phyloP scores from a whole-genome alignment of 1,284 basidiomycete genomes.

The Ganoderma multipileum region DNA sequence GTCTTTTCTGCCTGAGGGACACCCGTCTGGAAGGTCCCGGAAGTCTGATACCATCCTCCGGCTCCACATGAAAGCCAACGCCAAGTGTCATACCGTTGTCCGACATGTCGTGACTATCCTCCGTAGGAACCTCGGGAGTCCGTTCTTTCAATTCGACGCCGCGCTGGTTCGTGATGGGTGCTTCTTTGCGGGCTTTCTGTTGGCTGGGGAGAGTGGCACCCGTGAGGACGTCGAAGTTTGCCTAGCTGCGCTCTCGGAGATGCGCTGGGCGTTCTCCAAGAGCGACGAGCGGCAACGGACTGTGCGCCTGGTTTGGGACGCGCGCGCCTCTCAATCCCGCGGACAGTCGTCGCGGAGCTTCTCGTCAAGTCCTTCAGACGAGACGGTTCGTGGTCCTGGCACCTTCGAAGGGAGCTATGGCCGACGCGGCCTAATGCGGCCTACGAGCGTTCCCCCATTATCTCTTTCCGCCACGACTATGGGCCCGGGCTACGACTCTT shows the following conservation, averaged over 20 bases:
- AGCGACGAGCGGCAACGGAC: conserved; percentile 73
- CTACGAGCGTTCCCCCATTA: conserved; percentile 41
- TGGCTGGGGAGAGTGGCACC: conserved; percentile 61
- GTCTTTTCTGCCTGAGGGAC: conserved; percentile 32
- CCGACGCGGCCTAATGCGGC: conserved; percentile 37
- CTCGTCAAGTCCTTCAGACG: conserved; percentile 34
- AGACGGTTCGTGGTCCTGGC: conserved; percentile 28
- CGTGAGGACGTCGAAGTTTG: conserved; percentile 78
- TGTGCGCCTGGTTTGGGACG: conserved; percentile 64
- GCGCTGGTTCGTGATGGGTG: conserved; percentile 81
- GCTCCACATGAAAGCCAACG: conserved; percentile 61
- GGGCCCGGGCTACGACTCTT: conserved; percentile 30
- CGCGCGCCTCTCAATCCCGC: conserved; percentile 32
- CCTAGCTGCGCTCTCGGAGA: conserved; percentile 74
- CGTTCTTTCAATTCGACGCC: conserved; percentile 84
- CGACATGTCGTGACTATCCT: conserved; percentile 66
- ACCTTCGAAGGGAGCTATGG: conserved; percentile 33
- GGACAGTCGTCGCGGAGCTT: conserved; percentile 29
- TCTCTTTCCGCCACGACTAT: conserved; percentile 34
- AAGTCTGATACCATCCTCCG: conserved; percentile 45
- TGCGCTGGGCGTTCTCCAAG: conserved; percentile 83
- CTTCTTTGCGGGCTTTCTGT: conserved; percentile 79
- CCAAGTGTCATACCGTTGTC: conserved; percentile 58
- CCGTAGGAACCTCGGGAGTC: conserved; percentile 58
- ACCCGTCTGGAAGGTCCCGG: conserved; percentile 33